Evolutionary conservation across 2,329 filamentous ascomycete genomes (phyloP), one percentile per base, ranked within the genome.

Genomic region (Sordariomycetes sp.): DNA sequence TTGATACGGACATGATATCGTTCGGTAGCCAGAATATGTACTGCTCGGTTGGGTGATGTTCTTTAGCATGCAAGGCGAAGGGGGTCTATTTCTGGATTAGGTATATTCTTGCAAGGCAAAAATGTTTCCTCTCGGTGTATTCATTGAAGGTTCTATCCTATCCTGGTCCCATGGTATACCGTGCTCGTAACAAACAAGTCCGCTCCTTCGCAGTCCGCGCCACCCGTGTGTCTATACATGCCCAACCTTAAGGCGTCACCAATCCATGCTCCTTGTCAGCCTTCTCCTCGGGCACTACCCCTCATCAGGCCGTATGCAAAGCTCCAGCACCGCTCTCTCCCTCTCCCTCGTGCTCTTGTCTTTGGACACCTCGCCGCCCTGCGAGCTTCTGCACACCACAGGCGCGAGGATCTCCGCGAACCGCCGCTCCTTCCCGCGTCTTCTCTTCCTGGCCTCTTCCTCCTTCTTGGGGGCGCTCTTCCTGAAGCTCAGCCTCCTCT

Each of bases 401-500:
- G 39, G 36, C 1, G 30, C 36, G 10, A 39, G 16, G 18, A 41
- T 33, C 21, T 40, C 40, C 5, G 38, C 38, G 24, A 36, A 40
- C 18, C 34, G 32, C 30, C 33, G 36, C 34, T 42, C 37, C 10
- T 34, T 36, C 7, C 34, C 34, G 7, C 21, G 28, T 6, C 37
- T 29, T 21, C 33, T 35, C 27, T 32, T 30, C n/a, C 21, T n/a
- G 16, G 24, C 35, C 17, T 31, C 36, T 23, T 36, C 28, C 14
- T 38, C 36, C 17, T 34, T 37, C 33, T 26, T 19, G 33, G 18
- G 23, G 33, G 33, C 21, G 32, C 55, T 4, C n/a, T 58, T 48
- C 18, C 64, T 56, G 41, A 72, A 66, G 28, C 61, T 69, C 8
- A 75, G 46, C 16, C 66, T 65, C 12, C 66, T 61, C 5, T 64